A percentile compares a stretch with the other conserved stretches of the same genome.
Evolutionary conservation across 148 eudicot genomes (phyloP).

Genomic region (Rheum nobile): DNA sequence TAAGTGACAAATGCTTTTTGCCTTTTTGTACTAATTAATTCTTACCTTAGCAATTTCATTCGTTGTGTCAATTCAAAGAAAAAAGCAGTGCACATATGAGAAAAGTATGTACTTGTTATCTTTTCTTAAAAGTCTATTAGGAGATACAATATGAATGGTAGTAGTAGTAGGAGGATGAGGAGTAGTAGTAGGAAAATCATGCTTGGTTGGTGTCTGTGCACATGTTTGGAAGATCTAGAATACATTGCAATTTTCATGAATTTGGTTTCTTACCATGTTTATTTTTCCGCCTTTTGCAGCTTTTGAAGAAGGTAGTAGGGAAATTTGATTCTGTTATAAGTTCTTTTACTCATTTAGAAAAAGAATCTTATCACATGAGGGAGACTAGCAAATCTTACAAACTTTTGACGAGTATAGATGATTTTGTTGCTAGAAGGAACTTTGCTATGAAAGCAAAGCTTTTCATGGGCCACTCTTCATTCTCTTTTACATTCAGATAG

Average conservation of each 20-base stretch:
- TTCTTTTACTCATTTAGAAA: slow-evolving; percentile 73
- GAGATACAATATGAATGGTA: neutral
- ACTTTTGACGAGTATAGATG: slow-evolving; percentile 42
- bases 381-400: slow-evolving; percentile 66
- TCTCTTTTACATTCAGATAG: slow-evolving; percentile 97
- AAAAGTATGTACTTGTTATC: neutral
- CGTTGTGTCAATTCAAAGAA: neutral
- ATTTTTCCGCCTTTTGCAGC: slow-evolving; percentile 32
- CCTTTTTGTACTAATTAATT: neutral
- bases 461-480: slow-evolving; percentile 89
- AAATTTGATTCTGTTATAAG: slow-evolving; percentile 65
- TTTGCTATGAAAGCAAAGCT: slow-evolving; percentile 46
- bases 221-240: neutral
- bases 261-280: neutral
- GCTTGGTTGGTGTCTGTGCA: neutral
- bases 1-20: neutral
- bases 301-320: slow-evolving; percentile 69
- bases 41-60: neutral
- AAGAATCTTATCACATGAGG: slow-evolving; percentile 58
- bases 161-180: too few species aligned
- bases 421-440: slow-evolving; percentile 33
- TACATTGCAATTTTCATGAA: neutral
- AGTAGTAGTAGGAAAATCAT: neutral
- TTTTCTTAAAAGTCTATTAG: neutral
- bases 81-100: neutral